A percentile compares a stretch with the other conserved stretches of the same genome.
Conservation (phyloP, 768 basidiomycete genomes). For the Ramaria rubella region DNA sequence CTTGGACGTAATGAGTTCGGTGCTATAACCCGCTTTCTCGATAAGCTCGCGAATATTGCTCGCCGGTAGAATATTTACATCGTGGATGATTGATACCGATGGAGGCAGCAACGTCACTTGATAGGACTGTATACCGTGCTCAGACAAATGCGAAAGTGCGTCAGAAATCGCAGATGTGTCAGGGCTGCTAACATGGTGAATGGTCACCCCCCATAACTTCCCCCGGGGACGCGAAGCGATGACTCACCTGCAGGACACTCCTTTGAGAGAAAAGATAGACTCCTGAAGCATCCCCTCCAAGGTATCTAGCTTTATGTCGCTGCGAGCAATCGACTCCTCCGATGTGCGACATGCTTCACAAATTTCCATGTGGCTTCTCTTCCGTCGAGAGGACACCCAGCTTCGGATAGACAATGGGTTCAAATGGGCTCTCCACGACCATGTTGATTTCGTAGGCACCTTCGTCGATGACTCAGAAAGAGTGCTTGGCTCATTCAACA, state of each 20-base stretch:
- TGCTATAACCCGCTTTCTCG: not conserved
- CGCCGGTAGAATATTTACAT: not conserved
- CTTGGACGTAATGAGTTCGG: conserved; percentile 2
- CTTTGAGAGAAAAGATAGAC: conserved; percentile 2
- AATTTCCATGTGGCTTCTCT: conserved; percentile 3
- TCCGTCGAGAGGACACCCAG: not conserved
- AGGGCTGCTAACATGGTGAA: not conserved
- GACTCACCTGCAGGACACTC: conserved; percentile 6
- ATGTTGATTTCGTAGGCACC: not conserved
- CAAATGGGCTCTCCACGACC: not conserved
- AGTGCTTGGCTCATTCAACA: not conserved
- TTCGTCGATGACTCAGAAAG: not conserved
- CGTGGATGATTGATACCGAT: not conserved
- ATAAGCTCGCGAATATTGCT: not conserved
- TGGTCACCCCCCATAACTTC: not conserved
- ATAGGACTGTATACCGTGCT: not conserved
- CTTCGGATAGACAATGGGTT: not conserved
- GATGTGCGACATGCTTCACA: conserved; percentile 1
- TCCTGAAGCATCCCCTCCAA: not conserved
- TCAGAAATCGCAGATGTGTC: not conserved
- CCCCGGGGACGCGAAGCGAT: not conserved
- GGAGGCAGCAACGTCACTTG: conserved; percentile 7
- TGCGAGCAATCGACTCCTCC: not conserved
- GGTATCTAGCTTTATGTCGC: no score
- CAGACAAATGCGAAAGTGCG: not conserved